Evolutionary conservation across 192 early-diverging fungal species (phyloP).

Genomic region (Coemansia sp.): DNA sequence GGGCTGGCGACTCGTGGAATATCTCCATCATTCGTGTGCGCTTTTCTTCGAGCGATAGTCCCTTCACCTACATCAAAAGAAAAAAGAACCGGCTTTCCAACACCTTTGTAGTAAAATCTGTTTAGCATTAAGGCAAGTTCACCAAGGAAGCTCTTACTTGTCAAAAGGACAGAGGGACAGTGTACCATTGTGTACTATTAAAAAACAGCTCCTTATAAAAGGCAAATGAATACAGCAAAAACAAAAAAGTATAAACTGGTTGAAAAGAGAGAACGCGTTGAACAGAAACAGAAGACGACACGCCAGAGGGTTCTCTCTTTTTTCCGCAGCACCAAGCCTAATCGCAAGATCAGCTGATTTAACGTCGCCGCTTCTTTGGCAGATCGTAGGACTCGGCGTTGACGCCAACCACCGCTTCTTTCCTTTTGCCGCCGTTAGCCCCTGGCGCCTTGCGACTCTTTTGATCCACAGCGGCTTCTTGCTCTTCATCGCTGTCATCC

Average conservation of each 20-base stretch:
- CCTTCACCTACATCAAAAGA: conserved; percentile 33
- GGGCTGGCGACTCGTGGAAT: conserved; percentile 65
- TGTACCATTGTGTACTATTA: neutral
- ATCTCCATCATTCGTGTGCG: conserved; percentile 61
- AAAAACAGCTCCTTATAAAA: neutral
- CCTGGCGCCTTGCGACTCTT: neutral
- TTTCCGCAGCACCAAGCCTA: neutral
- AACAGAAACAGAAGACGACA: neutral
- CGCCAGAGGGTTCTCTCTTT: neutral
- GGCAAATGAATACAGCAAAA: too few relatives aligned
- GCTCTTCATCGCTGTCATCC: neutral
- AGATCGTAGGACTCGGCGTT: conserved; percentile 23
- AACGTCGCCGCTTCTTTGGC: neutral
- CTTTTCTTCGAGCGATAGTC: conserved; percentile 57
- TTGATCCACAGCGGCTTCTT: neutral
- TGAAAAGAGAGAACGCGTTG: neutral
- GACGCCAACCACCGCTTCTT: conserved; percentile 3
- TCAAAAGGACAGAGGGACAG: neutral
- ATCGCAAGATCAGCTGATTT: neutral
- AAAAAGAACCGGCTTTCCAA: neutral
- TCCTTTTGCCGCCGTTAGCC: neutral
- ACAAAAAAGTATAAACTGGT: neutral
- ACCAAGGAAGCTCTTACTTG: neutral
- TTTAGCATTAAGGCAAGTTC: neutral
- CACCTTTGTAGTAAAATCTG: neutral